Evolutionary conservation across 805 yeast species (phyloP), one percentile per base, ranked within the genome.

Genomic region (Diddensiella santjacobensis): DNA sequence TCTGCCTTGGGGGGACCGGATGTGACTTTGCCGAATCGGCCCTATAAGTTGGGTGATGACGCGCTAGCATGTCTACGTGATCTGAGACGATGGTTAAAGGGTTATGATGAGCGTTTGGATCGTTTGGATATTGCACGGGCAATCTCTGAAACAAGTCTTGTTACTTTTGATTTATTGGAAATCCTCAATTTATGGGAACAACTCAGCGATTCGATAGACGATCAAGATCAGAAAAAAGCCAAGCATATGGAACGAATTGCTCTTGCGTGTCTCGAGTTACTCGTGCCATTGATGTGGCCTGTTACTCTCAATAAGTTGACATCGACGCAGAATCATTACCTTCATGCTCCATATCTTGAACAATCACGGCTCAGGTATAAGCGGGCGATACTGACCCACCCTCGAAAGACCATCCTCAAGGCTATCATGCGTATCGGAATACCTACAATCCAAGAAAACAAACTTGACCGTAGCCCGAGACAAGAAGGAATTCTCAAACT

Each of bases 1-100:
- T 79, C 96, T 2, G 96, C 98, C 0, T 73, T 91, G 2, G 99
- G 99, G 46, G 98, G 97, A 1, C 77, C 83, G 0, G 96, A 90
- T 65, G 78, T 83, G 42, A 67, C 83, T 1, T 50, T 52, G 4
- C 70, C 83, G 0, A 63, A 67, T 3, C 53, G 75, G 0, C 80
- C 80, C 0, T 93, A 93, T 60, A 79, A 78, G 51, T 73, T 90
- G 2, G 98, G 98, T 8, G 88, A 84, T 50, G 97, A 91, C 60
- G 95, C 95, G 24, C 56, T 76, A 24, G 89, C 89, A 0, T 88
- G 97, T 66, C 67, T 93, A 26, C 83, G 85, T 57, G 99, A 93
- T 66, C 66, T 93, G 52, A 88, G 87, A 62, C 74, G 85, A 57
- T 91, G 98, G 96, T 76, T 93, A 46, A 81, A 80, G 55, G 73